Percentiles rank a stretch among this genome's conserved stretches.
phyloP scores from a whole-genome alignment of 1,139 yeast species.

The Pichia terricola region DNA sequence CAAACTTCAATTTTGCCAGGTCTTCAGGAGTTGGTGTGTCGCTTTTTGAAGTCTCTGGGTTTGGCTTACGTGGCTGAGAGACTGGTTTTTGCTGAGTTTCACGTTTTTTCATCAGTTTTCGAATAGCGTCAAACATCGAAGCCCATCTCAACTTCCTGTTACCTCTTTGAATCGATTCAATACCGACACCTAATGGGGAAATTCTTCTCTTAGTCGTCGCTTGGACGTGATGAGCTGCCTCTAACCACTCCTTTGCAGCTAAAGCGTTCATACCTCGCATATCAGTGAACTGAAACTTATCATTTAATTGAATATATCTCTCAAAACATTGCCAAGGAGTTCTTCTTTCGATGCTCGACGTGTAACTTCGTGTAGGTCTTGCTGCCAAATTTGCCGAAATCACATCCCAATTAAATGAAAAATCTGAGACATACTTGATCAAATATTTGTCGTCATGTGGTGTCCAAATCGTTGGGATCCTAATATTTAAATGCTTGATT shows the following conservation, averaged over 20 bases:
- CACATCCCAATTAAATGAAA: slow-evolving; percentile 87
- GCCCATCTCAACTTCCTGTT: slow-evolving; percentile 90
- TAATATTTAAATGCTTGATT: slow-evolving; percentile 60
- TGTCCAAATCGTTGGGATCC: slow-evolving; percentile 92
- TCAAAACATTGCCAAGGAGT: slow-evolving; percentile 99
- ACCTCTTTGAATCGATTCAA: slow-evolving; percentile 87
- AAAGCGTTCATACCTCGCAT: slow-evolving; percentile 82
- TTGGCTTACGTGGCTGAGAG: slow-evolving; percentile 28
- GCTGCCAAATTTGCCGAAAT: slow-evolving; percentile 73
- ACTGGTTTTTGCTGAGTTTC: slow-evolving; percentile 59
- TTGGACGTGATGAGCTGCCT: slow-evolving; percentile 82
- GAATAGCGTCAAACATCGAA: slow-evolving; percentile 90
- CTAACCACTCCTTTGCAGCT: slow-evolving; percentile 85
- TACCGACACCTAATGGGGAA: slow-evolving; percentile 84
- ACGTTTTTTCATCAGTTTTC: slow-evolving; percentile 82
- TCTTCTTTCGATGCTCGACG: slow-evolving; percentile 83
- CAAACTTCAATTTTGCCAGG: slow-evolving; percentile 68
- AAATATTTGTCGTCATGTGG: slow-evolving; percentile 85
- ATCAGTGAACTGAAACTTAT: slow-evolving; percentile 74
- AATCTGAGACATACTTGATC: slow-evolving; percentile 75
- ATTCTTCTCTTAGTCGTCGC: slow-evolving; percentile 80
- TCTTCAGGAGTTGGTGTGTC: slow-evolving; percentile 73
- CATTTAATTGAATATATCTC: slow-evolving; percentile 86
- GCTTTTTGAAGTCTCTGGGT: slow-evolving; percentile 24
- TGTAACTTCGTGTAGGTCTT: slow-evolving; percentile 56